Conservation (phyloP, 352 stramenopile species). For the Globisporangium irregulare region DNA sequence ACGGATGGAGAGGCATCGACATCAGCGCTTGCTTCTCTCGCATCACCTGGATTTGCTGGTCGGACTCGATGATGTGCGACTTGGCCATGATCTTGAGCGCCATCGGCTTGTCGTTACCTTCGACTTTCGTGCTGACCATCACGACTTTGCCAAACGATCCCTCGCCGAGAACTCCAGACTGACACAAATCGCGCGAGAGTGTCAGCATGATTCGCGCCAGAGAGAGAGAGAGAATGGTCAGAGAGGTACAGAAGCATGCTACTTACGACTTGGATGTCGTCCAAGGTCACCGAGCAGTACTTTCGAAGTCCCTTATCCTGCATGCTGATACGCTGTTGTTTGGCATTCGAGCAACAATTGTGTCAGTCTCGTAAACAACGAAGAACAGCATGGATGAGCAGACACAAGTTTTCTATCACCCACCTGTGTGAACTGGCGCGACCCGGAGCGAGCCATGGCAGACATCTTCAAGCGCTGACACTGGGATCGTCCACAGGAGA, state of each 20-base stretch:
- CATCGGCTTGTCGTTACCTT: slow-evolving; percentile 60
- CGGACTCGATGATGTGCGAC: slow-evolving; percentile 90
- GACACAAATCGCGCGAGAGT: not conserved
- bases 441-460: slow-evolving; percentile 44
- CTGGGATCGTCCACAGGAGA: slow-evolving; percentile 62
- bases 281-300: slow-evolving; percentile 47
- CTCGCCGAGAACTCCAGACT: slow-evolving; percentile 90
- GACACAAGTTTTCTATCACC: not conserved
- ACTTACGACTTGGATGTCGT: slow-evolving; percentile 65
- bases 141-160: slow-evolving; percentile 96
- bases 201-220: not conserved
- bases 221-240: not conserved
- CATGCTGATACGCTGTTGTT: slow-evolving; percentile 53
- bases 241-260: not conserved
- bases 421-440: slow-evolving; percentile 59
- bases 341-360: slow-evolving; percentile 1
- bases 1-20: slow-evolving; percentile 84
- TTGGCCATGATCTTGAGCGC: slow-evolving; percentile 94
- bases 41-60: slow-evolving; percentile 92
- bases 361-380: not conserved
- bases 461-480: slow-evolving; percentile 64
- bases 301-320: slow-evolving; percentile 39
- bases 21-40: slow-evolving; percentile 91
- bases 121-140: slow-evolving; percentile 75
- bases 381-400: not conserved